Base-by-base conservation (phyloP, 108 stramenopile genomes). In the Nannochloropsis salina region DNA sequence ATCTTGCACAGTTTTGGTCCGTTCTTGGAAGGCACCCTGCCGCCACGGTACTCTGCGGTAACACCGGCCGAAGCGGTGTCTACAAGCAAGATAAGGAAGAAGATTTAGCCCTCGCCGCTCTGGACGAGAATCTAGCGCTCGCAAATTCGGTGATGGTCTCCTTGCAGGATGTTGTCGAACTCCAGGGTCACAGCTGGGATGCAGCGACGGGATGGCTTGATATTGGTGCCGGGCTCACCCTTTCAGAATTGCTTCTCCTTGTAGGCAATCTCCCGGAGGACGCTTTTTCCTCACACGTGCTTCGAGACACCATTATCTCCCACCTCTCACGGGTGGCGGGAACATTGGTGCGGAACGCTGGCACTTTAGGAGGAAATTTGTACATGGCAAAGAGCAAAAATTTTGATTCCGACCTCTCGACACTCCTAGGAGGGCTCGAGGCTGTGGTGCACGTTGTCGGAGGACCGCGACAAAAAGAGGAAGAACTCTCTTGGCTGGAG, bases 291-390 rank as follows among this genome's bases (percentile, higher is more conserved):
- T 74, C 61, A 3, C n/a, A 15, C 3, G n/a, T 6, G 20, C 61
- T 74, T n/a, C 61, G 61, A 15, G 61, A 74, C n/a, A 2, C 61
- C 0, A 15, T 74, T 74, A 15, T 82, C 6, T 51, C 89, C 2
- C 89, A 90, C 84, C 41, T 90, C 9, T 11, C 9, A 1, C 9
- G 44, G 11, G 80, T 90, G 18, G 89, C 86, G 41, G 84, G 84
- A 4, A 85, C 89, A 1, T 87, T 87, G 43, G 86, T 90, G 11
- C 86, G 89, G 20, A 84, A 84, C 41, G 42, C 42, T 1, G 89
- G 83, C 18, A 80, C 89, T 1, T 90, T 86, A 87, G 89, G 84
- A 8, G 89, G 89, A 8, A 90, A 90, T 84, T n/a, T 90, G 5
- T 44, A 31, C 42, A 80, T 86, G 31, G 47, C 82, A 9, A 42